These are phyloP conservation scores for Colletotrichum noveboracense DNA, from an alignment of 2,329 filamentous ascomycete genomes.

Conservation along the genomic window DNA sequence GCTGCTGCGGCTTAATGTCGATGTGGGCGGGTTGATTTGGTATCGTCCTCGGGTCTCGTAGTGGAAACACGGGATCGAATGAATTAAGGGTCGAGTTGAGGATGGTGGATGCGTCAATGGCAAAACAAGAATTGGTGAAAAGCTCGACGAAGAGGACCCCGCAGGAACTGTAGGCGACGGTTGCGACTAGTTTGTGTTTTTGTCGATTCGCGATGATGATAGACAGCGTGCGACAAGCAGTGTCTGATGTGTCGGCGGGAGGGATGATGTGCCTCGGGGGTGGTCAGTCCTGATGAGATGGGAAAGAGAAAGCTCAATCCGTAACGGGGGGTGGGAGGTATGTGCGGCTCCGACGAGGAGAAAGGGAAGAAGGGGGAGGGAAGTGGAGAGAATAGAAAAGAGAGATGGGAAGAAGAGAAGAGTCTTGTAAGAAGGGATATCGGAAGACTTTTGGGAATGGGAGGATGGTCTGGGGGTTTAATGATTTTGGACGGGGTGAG, in stretches of 20 bases:
- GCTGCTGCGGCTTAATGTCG: constrained; percentile 35
- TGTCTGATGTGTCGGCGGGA: constrained; percentile 29
- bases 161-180: constrained; percentile 36
- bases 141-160: constrained; percentile 24
- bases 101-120: constrained; percentile 35
- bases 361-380: constrained; percentile 32
- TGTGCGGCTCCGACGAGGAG: constrained; percentile 28
- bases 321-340: constrained; percentile 22
- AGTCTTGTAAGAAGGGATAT: constrained; percentile 44
- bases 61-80: constrained; percentile 38
- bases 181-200: neutral
- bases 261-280: constrained; percentile 29
- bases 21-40: constrained; percentile 14
- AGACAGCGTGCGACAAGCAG: constrained; percentile 30
- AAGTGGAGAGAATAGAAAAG: constrained; percentile 33
- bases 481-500: constrained; percentile 38
- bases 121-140: constrained; percentile 30
- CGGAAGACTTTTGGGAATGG: constrained; percentile 40
- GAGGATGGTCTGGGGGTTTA: constrained; percentile 44
- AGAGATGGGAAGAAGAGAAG: constrained; percentile 41
- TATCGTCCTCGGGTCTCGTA: constrained; percentile 1
- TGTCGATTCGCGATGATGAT: constrained; percentile 24
- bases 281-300: constrained; percentile 28
- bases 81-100: constrained; percentile 47
- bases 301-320: neutral